Conservation (phyloP, 2,329 filamentous ascomycete genomes). For the Aspergillus pseudoviridinutans region DNA sequence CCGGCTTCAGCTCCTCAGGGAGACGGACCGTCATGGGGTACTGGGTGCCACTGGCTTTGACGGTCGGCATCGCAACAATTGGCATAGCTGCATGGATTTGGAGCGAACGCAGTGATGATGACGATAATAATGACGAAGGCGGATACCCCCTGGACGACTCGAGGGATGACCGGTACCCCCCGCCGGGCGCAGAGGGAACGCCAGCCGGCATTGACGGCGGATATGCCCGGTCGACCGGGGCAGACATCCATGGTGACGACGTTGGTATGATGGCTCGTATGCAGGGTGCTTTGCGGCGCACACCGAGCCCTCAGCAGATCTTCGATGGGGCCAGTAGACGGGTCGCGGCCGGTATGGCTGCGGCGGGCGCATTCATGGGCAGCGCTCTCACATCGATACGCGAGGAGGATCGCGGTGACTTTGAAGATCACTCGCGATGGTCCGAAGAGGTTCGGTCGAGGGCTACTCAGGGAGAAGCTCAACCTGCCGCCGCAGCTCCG, state of each 20-base stretch:
- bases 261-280: constrained; percentile 69
- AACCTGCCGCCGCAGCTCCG: constrained; percentile 19
- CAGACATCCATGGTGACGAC: constrained; percentile 41
- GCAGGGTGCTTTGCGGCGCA: constrained; percentile 74
- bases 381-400: constrained; percentile 78
- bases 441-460: constrained; percentile 80
- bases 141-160: constrained; percentile 46
- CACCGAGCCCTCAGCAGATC: constrained; percentile 83
- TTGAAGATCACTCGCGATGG: constrained; percentile 85
- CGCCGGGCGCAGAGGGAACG: constrained; percentile 21
- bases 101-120: constrained; percentile 77
- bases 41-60: constrained; percentile 85
- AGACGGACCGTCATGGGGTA: constrained; percentile 54
- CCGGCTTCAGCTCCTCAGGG: constrained; percentile 41
- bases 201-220: constrained; percentile 27
- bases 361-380: constrained; percentile 76
- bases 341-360: constrained; percentile 75
- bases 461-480: constrained; percentile 31
- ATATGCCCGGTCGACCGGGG: constrained; percentile 32
- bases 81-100: constrained; percentile 89
- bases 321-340: constrained; percentile 78
- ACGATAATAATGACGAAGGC: constrained; percentile 67
- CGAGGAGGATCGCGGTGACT: constrained; percentile 76
- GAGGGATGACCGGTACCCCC: constrained; percentile 17
- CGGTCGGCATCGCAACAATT: constrained; percentile 80